phyloP scores from a whole-genome alignment of 805 yeast genomes.

The Metschnikowia rubicola region DNA sequence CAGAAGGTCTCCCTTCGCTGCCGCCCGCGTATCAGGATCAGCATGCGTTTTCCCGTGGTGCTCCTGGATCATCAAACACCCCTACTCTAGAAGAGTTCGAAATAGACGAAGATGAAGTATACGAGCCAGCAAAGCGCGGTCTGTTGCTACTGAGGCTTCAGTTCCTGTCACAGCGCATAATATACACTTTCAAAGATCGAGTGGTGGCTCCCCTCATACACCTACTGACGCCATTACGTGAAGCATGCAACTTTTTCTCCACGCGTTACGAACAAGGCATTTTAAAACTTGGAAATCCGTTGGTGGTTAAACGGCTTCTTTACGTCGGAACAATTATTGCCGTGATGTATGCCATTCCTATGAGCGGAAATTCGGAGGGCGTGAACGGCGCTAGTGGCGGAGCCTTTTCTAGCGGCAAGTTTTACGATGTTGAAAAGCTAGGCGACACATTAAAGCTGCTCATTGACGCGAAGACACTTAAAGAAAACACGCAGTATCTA shows the following conservation, averaged over 20 bases:
- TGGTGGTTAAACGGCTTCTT: constrained; percentile 72
- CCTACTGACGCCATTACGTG: constrained; percentile 51
- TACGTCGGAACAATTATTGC: constrained; percentile 66
- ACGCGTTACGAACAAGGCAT: constrained; percentile 54
- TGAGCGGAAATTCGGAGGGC: constrained; percentile 48
- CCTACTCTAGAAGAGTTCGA: constrained; percentile 32
- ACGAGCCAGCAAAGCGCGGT: constrained; percentile 18
- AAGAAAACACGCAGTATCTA: constrained; percentile 64
- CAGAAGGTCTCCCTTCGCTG: constrained; percentile 5
- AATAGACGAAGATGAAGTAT: constrained; percentile 30
- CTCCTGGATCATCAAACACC: background rate
- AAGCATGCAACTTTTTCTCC: constrained; percentile 39
- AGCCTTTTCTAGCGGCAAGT: constrained; percentile 49
- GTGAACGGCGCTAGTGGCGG: constrained; percentile 40
- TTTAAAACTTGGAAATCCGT: constrained; percentile 76
- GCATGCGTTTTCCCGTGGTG: background rate
- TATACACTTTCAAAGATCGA: constrained; percentile 32
- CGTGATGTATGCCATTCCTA: constrained; percentile 54
- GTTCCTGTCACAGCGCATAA: constrained; percentile 31
- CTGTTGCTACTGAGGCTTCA: constrained; percentile 37
- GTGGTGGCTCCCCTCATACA: constrained; percentile 42
- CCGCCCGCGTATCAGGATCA: constrained; percentile 11
- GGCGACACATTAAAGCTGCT: constrained; percentile 45
- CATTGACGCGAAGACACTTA: constrained; percentile 55
- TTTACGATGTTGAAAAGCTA: constrained; percentile 57